Base-by-base conservation (phyloP, 176 grass and related monocot genomes). In the Oropetium thomaeum region DNA sequence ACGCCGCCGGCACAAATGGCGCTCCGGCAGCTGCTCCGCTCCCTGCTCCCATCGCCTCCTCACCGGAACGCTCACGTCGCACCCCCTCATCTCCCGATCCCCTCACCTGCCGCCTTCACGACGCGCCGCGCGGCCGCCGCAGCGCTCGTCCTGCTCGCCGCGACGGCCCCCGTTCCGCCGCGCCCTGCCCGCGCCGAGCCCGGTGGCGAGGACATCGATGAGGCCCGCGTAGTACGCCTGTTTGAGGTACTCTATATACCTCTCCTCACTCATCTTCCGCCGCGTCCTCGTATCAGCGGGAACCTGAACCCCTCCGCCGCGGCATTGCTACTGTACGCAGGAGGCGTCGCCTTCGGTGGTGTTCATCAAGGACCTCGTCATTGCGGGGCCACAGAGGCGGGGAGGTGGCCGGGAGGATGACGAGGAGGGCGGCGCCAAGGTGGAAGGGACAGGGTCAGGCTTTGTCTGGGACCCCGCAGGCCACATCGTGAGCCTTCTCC, bases 281-380 rank as follows among this genome's bases (percentile, higher is more conserved):
- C 44, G 10, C 31, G 0, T 26, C 13, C 10, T 14, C 17, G 1
- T 4, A 12, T 8, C 14, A 25, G 2, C 5, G 22, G 42, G 8
- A 10, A 1, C 28, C 71, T 25, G 20, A 37, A 1, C 10, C 15
- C 58, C 69, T 38, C 7, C 47, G 19, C 1, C 5, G 47, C 47
- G 20, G 7, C 1, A 1, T 49, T 49, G 45, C 5, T 19, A 8
- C 2, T 60, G 15, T 70, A 5, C 69, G 65, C 61, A 96, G 89
- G 92, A 89, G 65, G 70, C 89, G 47, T 89, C 89, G 62, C 89
- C 89, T 55, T 96, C 92, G 67, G 92, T 96, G 73, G 92, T 92
- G 72, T 96, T 96, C 84, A 96, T 96, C 80, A 92, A 96, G 79
- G 89, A 89, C 73, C 76, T 92, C 29, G 42, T 84, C 22, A 11